These are phyloP conservation scores for Thamnidium elegans DNA, from an alignment of 192 early-diverging fungal genomes.

Conservation along the genomic window DNA sequence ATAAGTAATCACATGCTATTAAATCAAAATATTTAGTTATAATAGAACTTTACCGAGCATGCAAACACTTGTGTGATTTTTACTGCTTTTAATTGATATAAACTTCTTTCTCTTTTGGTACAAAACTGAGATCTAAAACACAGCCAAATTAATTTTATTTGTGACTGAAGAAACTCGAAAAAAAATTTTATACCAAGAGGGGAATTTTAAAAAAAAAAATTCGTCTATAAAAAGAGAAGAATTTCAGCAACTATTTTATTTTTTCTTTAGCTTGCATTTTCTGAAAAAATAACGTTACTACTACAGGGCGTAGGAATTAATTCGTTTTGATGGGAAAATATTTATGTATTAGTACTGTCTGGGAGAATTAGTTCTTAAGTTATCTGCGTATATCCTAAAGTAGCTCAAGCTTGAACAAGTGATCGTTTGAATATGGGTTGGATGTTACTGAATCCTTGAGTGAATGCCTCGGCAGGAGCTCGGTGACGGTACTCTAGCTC, in stretches of 20 bases:
- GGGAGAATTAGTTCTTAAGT: slow-evolving; percentile 3
- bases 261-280: slow-evolving; percentile 14
- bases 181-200: background rate
- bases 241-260: background rate
- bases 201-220: too few relatives aligned
- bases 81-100: too few relatives aligned
- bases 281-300: slow-evolving; percentile 3
- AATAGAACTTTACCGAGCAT: too few relatives aligned
- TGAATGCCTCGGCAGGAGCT: slow-evolving; percentile 5
- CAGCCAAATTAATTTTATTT: background rate
- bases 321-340: background rate
- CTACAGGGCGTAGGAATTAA: slow-evolving; percentile 9
- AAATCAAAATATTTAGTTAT: too few relatives aligned
- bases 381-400: slow-evolving; percentile 18
- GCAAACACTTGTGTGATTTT: too few relatives aligned
- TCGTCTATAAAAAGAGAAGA: slow-evolving; percentile 10
- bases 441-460: slow-evolving; percentile 15
- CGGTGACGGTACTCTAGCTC: slow-evolving; percentile 4
- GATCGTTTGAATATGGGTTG: background rate
- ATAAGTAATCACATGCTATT: too few relatives aligned
- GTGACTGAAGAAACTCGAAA: background rate
- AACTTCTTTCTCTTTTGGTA: too few relatives aligned
- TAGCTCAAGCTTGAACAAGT: slow-evolving; percentile 8
- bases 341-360: background rate
- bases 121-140: too few relatives aligned